These are phyloP conservation scores for Tilletiopsis washingtonensis DNA, from an alignment of 1,284 basidiomycete species.

Conservation along the genomic window DNA sequence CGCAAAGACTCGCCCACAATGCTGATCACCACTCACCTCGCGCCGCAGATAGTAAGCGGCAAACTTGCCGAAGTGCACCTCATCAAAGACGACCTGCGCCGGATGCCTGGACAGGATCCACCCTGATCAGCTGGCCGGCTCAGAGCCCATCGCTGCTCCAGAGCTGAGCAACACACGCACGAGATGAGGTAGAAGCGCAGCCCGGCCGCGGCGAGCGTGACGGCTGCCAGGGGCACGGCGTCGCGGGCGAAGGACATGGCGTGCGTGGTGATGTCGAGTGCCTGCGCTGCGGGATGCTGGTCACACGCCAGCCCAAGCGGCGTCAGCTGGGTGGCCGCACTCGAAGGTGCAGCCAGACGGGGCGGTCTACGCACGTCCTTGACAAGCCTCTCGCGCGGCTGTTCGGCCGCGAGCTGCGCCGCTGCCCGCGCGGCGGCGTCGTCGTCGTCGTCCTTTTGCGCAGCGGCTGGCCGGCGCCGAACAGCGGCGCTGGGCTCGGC, in stretches of 20 bases:
- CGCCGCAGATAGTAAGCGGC: slow-evolving; percentile 43
- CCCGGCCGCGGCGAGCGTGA: neutral
- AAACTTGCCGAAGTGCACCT: slow-evolving; percentile 48
- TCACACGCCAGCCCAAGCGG: too few species aligned
- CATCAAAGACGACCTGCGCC: slow-evolving; percentile 44
- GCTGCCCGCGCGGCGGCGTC: too few species aligned
- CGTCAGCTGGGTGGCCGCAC: too few species aligned
- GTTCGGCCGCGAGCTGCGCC: too few species aligned
- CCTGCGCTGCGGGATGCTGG: too few species aligned
- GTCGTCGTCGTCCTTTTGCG: too few species aligned
- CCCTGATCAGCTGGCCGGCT: neutral
- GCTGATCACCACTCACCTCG: slow-evolving; percentile 11
- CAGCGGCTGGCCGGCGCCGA: too few species aligned
- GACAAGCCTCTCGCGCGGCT: too few species aligned
- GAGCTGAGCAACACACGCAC: neutral
- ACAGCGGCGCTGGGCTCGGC: too few species aligned
- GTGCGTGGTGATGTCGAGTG: too few species aligned
- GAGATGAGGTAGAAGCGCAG: neutral
- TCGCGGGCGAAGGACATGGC: neutral
- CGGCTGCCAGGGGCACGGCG: neutral
- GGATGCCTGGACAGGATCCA: slow-evolving; percentile 11
- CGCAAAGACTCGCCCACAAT: neutral
- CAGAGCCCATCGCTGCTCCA: neutral
- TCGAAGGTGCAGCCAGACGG: too few species aligned
- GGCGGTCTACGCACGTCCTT: too few species aligned